Conservation (phyloP, 306 rosid genomes). For the Cucurbita argyrosperma region DNA sequence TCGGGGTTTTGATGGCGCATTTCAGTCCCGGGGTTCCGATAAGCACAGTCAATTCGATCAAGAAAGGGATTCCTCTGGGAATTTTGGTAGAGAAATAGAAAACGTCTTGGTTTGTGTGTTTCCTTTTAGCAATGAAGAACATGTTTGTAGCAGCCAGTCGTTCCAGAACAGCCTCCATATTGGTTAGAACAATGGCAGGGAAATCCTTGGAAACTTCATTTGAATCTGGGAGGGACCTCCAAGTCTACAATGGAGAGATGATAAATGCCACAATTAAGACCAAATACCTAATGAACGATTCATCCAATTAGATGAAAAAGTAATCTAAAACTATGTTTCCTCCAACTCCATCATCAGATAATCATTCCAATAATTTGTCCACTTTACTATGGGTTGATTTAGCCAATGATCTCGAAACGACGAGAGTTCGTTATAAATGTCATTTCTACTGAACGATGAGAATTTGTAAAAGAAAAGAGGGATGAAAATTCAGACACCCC, state of each 20-base stretch:
- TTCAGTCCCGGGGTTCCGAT: slow-evolving; percentile 66
- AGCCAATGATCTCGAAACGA: neutral
- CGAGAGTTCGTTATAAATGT: neutral
- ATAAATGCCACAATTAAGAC: neutral
- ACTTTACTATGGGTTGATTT: neutral
- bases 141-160: slow-evolving; percentile 55
- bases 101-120: slow-evolving; percentile 84
- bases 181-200: slow-evolving; percentile 37
- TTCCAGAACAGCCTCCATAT: slow-evolving; percentile 52
- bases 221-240: slow-evolving; percentile 97
- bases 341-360: neutral
- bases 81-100: slow-evolving; percentile 83
- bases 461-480: neutral
- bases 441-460: neutral
- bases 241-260: slow-evolving; percentile 42
- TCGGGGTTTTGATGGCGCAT: slow-evolving; percentile 89
- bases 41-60: slow-evolving; percentile 64
- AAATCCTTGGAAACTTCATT: slow-evolving; percentile 83
- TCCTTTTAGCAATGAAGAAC: slow-evolving; percentile 90
- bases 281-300: neutral
- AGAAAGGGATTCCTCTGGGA: slow-evolving; percentile 65
- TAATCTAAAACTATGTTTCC: neutral
- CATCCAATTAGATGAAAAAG: neutral
- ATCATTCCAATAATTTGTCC: neutral
- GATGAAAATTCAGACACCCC: neutral